These are phyloP conservation scores for Chrysanthemum seticuspe DNA, from an alignment of 129 eudicot species.

Conservation along the genomic window DNA sequence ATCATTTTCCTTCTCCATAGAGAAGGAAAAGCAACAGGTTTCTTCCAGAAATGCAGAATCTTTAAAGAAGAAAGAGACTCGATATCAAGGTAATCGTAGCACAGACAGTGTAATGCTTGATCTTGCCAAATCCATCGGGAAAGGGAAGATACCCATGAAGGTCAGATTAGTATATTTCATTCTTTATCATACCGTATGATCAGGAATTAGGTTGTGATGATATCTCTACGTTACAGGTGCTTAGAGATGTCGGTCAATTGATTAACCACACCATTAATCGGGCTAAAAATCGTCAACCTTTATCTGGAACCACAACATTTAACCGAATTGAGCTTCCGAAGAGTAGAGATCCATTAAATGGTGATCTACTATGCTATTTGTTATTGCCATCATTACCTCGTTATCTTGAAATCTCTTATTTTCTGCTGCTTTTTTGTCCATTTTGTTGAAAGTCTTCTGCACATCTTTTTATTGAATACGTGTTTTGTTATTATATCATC, in stretches of 20 bases:
- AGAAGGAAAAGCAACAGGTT: conserved; percentile 47
- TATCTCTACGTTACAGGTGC: conserved; percentile 42
- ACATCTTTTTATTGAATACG: not conserved
- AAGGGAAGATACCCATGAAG: conserved; percentile 65
- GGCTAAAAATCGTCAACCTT: conserved; percentile 61
- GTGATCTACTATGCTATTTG: conserved; percentile 28
- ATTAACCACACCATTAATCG: conserved; percentile 48
- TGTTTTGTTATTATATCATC: not conserved
- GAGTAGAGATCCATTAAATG: conserved; percentile 71
- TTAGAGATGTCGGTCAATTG: conserved; percentile 59
- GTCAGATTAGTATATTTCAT: conserved; percentile 28
- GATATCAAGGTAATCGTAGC: conserved; percentile 38
- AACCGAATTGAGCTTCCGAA: conserved; percentile 70
- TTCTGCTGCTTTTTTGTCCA: not conserved
- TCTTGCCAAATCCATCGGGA: conserved; percentile 57
- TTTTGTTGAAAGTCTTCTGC: not conserved
- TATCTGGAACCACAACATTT: conserved; percentile 82
- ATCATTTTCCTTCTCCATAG: conserved; percentile 65
- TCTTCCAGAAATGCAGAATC: conserved; percentile 42
- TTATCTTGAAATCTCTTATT: too few relatives aligned
- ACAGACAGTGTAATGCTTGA: conserved; percentile 61
- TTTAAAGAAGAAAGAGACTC: conserved; percentile 42
- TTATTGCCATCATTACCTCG: not conserved
- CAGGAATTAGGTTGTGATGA: not conserved
- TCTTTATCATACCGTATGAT: not conserved